phyloP scores from a whole-genome alignment of 148 eudicot genomes.

The Arctostaphylos glauca region DNA sequence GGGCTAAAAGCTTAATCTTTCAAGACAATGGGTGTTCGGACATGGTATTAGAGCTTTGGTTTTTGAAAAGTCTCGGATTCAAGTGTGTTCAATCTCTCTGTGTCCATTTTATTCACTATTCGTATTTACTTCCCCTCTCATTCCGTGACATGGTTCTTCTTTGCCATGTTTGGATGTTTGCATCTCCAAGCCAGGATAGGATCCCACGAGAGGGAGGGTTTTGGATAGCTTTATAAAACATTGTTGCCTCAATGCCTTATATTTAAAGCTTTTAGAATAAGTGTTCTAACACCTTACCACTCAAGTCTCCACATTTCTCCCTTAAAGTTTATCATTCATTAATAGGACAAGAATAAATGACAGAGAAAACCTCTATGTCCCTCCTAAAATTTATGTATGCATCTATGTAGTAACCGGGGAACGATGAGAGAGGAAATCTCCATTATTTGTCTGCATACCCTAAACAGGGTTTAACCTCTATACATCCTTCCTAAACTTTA shows the following conservation, averaged over 20 bases:
- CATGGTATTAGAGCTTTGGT: neutral
- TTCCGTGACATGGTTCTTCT: neutral
- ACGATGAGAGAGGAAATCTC: neutral
- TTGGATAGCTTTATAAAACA: neutral
- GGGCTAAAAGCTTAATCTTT: neutral
- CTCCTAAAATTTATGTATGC: neutral
- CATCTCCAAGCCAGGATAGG: neutral
- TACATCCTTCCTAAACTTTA: neutral
- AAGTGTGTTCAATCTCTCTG: neutral
- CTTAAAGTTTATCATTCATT: neutral
- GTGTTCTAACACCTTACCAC: neutral
- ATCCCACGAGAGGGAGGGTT: neutral
- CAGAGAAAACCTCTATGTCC: neutral
- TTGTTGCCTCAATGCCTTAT: neutral
- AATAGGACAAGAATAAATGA: neutral
- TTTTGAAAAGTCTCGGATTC: neutral
- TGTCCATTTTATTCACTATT: neutral
- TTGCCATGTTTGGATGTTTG: neutral
- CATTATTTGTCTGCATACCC: neutral
- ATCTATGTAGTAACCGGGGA: neutral
- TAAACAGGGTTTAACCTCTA: neutral
- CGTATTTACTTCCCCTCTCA: neutral
- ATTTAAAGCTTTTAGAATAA: neutral
- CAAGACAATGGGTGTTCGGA: neutral
- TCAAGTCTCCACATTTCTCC: neutral